Percentiles rank a stretch among this genome's conserved stretches.
These are phyloP conservation scores for Hansenula sp. DNA, from an alignment of 1,139 yeast species.

Conservation along the genomic window DNA sequence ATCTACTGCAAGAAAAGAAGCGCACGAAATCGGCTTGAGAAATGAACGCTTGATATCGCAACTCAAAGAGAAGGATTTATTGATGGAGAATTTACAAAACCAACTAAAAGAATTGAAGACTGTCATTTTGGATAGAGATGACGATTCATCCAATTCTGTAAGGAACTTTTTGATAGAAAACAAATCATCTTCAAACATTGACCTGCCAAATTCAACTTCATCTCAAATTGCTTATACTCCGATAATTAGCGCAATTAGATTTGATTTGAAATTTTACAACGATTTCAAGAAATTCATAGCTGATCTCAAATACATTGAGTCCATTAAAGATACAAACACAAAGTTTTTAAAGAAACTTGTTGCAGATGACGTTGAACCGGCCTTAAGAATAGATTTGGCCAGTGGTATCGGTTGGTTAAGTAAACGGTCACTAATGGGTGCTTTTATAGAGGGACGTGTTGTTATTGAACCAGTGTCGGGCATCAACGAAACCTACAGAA, in stretches of 20 bases:
- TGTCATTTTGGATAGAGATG: conserved; percentile 44
- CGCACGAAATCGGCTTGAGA: conserved; percentile 47
- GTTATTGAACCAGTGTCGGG: conserved; percentile 87
- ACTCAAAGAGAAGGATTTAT: conserved; percentile 65
- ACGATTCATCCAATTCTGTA: conserved; percentile 23
- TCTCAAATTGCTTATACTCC: conserved; percentile 44
- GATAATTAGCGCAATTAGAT: conserved; percentile 50
- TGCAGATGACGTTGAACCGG: conserved; percentile 77
- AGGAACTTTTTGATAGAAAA: conserved; percentile 15
- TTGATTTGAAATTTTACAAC: conserved; percentile 42
- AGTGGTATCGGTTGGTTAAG: conserved; percentile 60
- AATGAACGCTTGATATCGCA: conserved; percentile 55
- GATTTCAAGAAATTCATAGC: conserved; percentile 33
- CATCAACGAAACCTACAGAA: conserved; percentile 61
- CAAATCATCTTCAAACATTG: conserved; percentile 11
- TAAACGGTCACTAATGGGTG: conserved; percentile 55
- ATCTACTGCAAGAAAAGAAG: conserved; percentile 60
- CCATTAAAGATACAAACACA: conserved; percentile 30
- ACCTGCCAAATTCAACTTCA: conserved; percentile 17
- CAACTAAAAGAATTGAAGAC: conserved; percentile 70
- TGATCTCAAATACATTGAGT: conserved; percentile 26
- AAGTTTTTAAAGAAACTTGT: conserved; percentile 64
- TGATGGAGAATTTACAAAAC: conserved; percentile 61
- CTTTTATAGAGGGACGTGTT: conserved; percentile 76
- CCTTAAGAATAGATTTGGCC: conserved; percentile 54